These are phyloP conservation scores for Anethum foeniculum DNA, from an alignment of 140 eudicot species.

Conservation along the genomic window DNA sequence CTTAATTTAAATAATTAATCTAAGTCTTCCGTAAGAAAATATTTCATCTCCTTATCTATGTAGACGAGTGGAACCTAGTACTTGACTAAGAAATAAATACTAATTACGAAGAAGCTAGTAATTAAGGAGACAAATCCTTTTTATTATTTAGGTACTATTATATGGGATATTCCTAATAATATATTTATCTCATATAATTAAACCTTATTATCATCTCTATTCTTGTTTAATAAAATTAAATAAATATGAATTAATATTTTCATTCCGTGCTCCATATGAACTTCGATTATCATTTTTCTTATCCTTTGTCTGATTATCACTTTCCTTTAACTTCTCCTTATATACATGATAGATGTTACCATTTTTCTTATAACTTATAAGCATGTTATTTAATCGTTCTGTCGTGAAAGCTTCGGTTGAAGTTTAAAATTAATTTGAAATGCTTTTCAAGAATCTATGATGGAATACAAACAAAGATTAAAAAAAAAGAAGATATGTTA, in stretches of 20 bases:
- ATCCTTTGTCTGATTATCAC: background rate
- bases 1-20: background rate
- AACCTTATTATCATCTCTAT: background rate
- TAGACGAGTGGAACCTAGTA: background rate
- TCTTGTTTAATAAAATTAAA: too few relatives aligned
- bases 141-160: too few relatives aligned
- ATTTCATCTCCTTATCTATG: background rate
- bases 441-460: background rate
- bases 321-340: background rate
- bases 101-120: background rate
- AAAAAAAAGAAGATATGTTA: too few relatives aligned
- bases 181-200: too few relatives aligned
- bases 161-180: too few relatives aligned
- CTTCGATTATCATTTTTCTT: background rate
- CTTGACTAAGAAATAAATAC: too few relatives aligned
- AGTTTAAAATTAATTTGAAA: background rate
- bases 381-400: background rate
- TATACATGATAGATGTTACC: background rate
- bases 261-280: background rate
- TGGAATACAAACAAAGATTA: background rate
- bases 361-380: too few relatives aligned
- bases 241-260: background rate
- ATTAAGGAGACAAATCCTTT: background rate
- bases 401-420: background rate
- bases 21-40: too few relatives aligned